A percentile compares a stretch with the other conserved stretches of the same genome.
These are phyloP conservation scores for Litsea cubeba DNA, from an alignment of 164 flowering plant species.

Conservation along the genomic window DNA sequence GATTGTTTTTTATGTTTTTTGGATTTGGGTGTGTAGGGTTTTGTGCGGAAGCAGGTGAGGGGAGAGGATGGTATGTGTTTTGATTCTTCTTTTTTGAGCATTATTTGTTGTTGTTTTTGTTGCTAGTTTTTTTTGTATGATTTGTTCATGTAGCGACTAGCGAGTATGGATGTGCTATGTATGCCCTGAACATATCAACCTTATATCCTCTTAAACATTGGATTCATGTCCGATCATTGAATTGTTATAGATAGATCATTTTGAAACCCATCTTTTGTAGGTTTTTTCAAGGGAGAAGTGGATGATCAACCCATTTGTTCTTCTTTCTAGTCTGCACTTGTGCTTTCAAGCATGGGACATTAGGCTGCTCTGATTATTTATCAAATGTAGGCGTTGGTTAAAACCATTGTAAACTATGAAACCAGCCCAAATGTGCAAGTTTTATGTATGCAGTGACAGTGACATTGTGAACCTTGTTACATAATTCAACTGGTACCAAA, in stretches of 20 bases:
- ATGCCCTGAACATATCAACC: neutral
- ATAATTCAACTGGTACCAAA: no score
- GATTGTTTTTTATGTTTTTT: neutral
- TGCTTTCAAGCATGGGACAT: no score
- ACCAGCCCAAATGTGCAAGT: neutral
- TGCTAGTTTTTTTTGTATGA: neutral
- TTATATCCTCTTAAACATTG: neutral
- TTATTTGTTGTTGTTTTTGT: no score
- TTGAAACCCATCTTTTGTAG: no score
- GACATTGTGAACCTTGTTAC: neutral
- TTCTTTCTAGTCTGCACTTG: no score
- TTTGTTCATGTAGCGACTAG: neutral
- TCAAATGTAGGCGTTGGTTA: no score
- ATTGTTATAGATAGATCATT: no score
- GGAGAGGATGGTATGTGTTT: slow-evolving; percentile 1
- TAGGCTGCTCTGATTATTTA: no score
- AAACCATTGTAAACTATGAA: no score
- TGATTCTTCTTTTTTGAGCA: neutral
- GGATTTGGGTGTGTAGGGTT: neutral
- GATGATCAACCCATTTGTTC: no score
- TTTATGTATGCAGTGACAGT: neutral
- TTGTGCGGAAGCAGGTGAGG: neutral
- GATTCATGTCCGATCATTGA: no score
- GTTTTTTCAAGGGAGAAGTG: no score
- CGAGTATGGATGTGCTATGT: neutral